Evolutionary conservation across 345 rosid genomes (phyloP), one percentile per base, ranked within the genome.

Genomic region (Odontarrhena argentea): DNA sequence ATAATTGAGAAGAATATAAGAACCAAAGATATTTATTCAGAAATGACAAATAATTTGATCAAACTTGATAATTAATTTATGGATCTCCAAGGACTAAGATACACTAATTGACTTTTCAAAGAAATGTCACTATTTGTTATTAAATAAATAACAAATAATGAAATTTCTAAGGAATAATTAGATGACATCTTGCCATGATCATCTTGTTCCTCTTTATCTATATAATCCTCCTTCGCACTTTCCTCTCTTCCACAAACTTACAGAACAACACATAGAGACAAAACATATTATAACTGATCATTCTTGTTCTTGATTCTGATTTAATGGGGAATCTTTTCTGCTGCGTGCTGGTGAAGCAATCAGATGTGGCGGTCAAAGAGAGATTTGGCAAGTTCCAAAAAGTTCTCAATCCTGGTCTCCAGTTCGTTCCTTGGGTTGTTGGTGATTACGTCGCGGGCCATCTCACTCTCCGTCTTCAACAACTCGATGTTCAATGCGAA

Each of bases 401-500:
- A 7, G 84, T 86, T 34, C 84, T 86, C 0, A 67, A 82, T 59
- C 92, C 92, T 10, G 92, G 92, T 51, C 84, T 84, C 64, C 85
- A 81, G 14, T 82, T 76, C 50, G 67, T 86, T 13, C 92, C 87
- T 1, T 86, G 92, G 92, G 40, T 75, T 47, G n/a, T 84, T 8
- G 88, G 92, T 28, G 72, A 79, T 68, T 81, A 74, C 59, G 68
- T 82, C 24, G 85, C 85, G 3, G 88, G 88, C 9, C 65, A 60
- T 32, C 85, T 86, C 42, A 67, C 92, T 1, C 76, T 86, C 4
- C 79, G 91, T 55, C 68, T 82, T 66, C 88, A 84, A 63, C 92
- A 86, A 71, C 79, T 86, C 22, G 89, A 86, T 55, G 91, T 86
- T 37, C 75, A 70, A 26, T 86, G 89, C 58, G 88, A 86, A 76